These are phyloP conservation scores for Parasitella parasitica DNA, from an alignment of 371 early-diverging fungal species.

Conservation along the genomic window DNA sequence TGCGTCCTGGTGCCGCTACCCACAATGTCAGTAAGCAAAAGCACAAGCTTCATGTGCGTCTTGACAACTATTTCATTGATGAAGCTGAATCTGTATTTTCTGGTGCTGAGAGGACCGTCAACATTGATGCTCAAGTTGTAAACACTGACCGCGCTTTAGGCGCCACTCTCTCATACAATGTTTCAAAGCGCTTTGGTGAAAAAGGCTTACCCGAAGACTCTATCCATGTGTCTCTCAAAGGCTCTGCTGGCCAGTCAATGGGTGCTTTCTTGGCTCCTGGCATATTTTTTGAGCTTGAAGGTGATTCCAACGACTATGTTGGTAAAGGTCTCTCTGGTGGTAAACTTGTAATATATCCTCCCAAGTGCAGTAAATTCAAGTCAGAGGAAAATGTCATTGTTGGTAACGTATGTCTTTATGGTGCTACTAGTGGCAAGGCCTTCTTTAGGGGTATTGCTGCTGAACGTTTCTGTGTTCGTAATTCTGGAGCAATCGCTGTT, in stretches of 20 bases:
- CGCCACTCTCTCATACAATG: conserved; percentile 85
- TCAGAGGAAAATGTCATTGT: conserved; percentile 88
- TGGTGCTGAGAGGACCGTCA: conserved; percentile 50
- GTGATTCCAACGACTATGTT: conserved; percentile 97
- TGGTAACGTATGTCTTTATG: conserved; percentile 97
- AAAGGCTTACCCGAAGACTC: conserved; percentile 83
- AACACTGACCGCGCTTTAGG: conserved; percentile 97
- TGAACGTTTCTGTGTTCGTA: conserved; percentile 97
- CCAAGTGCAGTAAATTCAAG: conserved; percentile 72
- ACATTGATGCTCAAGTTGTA: conserved; percentile 66
- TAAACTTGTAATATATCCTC: conserved; percentile 84
- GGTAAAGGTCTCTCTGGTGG: conserved; percentile 98
- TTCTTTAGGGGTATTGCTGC: conserved; percentile 95
- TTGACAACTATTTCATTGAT: conserved; percentile 83
- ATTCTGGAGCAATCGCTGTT: conserved; percentile 95
- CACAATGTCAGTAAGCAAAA: conserved; percentile 79
- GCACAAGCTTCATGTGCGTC: conserved; percentile 79
- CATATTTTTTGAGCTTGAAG: conserved; percentile 89
- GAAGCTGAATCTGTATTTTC: conserved; percentile 73
- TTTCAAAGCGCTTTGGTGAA: conserved; percentile 81
- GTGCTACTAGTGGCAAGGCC: conserved; percentile 92
- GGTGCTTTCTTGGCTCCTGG: conserved; percentile 94
- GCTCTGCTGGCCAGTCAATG: conserved; percentile 95
- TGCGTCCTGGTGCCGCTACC: conserved; percentile 87
- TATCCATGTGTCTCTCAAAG: conserved; percentile 79